Base-by-base conservation (phyloP, 177 flowering plant species). In the Vitis hybrid region DNA sequence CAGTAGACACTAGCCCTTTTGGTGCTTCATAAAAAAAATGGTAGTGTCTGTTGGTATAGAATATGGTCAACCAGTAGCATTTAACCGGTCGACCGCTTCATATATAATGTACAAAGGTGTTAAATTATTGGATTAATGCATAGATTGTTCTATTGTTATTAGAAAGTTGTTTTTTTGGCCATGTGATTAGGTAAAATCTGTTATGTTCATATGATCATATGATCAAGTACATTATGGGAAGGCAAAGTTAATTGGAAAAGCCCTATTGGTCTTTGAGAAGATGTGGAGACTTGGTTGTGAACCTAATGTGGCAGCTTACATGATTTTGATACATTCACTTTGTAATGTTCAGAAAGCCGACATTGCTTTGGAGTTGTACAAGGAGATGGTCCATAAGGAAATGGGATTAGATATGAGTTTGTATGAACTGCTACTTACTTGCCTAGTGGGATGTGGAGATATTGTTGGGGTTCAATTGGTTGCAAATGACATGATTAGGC, bases 331-430 rank as follows among this genome's bases (percentile, higher is more conserved):
- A 16, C 70, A 61, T 50, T 67, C 74, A 13, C 88, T 90, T 22
- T 89, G 87, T 61, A 66, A 55, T 63, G 84, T 82, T 15, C 68
- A 82, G 26, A 87, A 86, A 69, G 73, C 83, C 19, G 92, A 92
- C 13, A 74, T 90, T 73, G 98, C 93, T 0, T 56, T 85, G 74
- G 97, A 89, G 73, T 86, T 86, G 60, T 92, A 90, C 81, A 85
- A 80, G 75, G 97, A 94, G 72, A 88, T 88, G 92, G 80, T 77
- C 1, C 69, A 57, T 12, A 89, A 82, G 72, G 83, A 76, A 51
- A 74, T 86, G 71, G 71, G 12, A 5, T 60, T 89, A 57, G 84
- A 82, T 64, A 61, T 75, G 63, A 73, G 61, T 55, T 67, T 78
- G 74, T 90, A 82, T 68, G 75, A 71, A 68, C 31, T 69, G 76